These are phyloP conservation scores for Breynia disticha DNA, from an alignment of 441 rosid species.

Conservation along the genomic window DNA sequence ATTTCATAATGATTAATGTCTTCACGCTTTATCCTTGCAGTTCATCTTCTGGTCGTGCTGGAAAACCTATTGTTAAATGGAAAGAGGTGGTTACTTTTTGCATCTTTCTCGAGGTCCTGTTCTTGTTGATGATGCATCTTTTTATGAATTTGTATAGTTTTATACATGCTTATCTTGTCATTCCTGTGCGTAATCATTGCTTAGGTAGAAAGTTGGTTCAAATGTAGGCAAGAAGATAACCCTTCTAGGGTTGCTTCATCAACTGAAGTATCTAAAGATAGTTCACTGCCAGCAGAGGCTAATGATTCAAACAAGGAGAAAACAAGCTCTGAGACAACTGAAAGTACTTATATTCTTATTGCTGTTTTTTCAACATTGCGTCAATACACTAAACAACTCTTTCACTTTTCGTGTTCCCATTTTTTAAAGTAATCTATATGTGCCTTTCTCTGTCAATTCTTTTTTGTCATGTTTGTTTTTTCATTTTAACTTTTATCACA, in stretches of 20 bases:
- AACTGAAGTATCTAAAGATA: slow-evolving; percentile 22
- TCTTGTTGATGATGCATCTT: neutral
- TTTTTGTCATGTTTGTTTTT: too few relatives aligned
- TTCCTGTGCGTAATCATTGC: slow-evolving; percentile 7
- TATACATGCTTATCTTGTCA: slow-evolving; percentile 1
- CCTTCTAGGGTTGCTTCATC: slow-evolving; percentile 26
- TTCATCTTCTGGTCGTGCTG: slow-evolving; percentile 56
- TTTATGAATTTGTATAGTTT: neutral
- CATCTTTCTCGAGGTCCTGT: slow-evolving; percentile 6
- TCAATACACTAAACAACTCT: too few relatives aligned
- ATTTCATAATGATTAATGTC: neutral
- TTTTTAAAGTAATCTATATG: too few relatives aligned
- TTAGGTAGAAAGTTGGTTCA: slow-evolving; percentile 54
- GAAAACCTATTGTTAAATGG: slow-evolving; percentile 60
- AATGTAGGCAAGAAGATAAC: slow-evolving; percentile 20
- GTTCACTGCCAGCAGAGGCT: slow-evolving; percentile 17
- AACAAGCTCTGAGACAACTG: slow-evolving; percentile 22
- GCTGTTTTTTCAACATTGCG: neutral
- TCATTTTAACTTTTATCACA: too few relatives aligned
- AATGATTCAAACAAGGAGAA: slow-evolving; percentile 20
- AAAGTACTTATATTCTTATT: slow-evolving; percentile 21
- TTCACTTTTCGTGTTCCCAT: too few relatives aligned
- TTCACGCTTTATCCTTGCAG: slow-evolving; percentile 24
- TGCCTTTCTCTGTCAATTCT: too few relatives aligned
- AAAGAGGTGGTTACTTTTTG: slow-evolving; percentile 33